These are phyloP conservation scores for Arthrobotrys musiformis DNA, from an alignment of 2,329 filamentous ascomycete genomes.

Conservation along the genomic window DNA sequence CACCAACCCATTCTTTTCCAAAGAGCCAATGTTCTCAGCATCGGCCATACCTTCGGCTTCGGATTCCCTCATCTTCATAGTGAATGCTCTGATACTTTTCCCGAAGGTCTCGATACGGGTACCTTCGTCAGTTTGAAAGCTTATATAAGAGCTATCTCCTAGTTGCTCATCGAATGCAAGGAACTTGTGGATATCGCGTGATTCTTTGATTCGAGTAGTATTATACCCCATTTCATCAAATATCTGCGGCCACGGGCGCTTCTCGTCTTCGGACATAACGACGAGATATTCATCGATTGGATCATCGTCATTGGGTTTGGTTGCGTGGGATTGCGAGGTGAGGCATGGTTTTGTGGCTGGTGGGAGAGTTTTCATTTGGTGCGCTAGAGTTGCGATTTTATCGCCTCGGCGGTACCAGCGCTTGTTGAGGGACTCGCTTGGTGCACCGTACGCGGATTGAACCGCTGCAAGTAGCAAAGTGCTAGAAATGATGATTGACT, in stretches of 20 bases:
- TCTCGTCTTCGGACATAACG: slow-evolving; percentile 57
- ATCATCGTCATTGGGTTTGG: slow-evolving; percentile 1
- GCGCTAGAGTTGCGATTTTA: slow-evolving; percentile 21
- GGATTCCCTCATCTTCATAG: slow-evolving; percentile 51
- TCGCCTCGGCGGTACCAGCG: not conserved
- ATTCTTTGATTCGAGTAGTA: slow-evolving; percentile 60
- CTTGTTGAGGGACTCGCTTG: not conserved
- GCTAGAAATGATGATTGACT: slow-evolving; percentile 8
- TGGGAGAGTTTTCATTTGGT: slow-evolving; percentile 26
- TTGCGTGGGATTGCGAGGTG: not conserved
- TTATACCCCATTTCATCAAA: slow-evolving; percentile 57
- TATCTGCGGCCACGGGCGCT: slow-evolving; percentile 56
- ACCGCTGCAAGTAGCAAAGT: slow-evolving; percentile 13
- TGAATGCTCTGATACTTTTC: slow-evolving; percentile 57
- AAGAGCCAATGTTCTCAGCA: slow-evolving; percentile 4
- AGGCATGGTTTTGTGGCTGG: slow-evolving; percentile 18
- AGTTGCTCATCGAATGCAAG: slow-evolving; percentile 7
- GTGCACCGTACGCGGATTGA: not conserved
- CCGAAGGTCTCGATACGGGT: slow-evolving; percentile 58
- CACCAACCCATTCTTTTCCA: slow-evolving; percentile 37
- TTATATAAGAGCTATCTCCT: not conserved
- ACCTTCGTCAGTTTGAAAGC: slow-evolving; percentile 34
- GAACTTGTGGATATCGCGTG: not conserved
- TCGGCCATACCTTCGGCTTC: slow-evolving; percentile 24
- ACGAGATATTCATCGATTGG: slow-evolving; percentile 56